These are phyloP conservation scores for Populus nigra DNA, from an alignment of 345 rosid species.

Conservation along the genomic window DNA sequence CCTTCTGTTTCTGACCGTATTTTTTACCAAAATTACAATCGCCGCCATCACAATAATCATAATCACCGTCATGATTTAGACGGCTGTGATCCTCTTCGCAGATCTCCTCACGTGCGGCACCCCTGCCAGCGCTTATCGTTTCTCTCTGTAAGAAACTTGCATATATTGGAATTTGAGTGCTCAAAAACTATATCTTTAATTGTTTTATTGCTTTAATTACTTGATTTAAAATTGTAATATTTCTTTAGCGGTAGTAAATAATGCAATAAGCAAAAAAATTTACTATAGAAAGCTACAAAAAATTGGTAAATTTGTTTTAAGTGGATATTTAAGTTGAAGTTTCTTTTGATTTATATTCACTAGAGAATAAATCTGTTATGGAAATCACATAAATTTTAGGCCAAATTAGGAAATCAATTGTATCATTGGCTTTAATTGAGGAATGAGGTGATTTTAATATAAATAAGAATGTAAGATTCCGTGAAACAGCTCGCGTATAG, in stretches of 20 bases:
- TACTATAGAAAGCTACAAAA: background rate
- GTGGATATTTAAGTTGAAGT: background rate
- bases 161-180: background rate
- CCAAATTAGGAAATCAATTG: no score
- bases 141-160: constrained; percentile 37
- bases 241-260: background rate
- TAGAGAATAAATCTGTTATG: no score
- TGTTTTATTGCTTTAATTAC: background rate
- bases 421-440: no score
- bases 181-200: background rate
- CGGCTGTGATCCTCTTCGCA: constrained; percentile 55
- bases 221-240: background rate
- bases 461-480: no score
- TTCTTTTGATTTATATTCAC: background rate
- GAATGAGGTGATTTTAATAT: no score
- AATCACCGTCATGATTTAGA: constrained; percentile 54
- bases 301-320: background rate
- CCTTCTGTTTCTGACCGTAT: constrained; percentile 38
- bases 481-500: no score
- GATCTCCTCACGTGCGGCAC: constrained; percentile 52
- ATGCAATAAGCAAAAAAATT: background rate
- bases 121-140: constrained; percentile 30
- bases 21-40: constrained; percentile 35
- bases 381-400: no score
- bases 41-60: constrained; percentile 41